Evolutionary conservation across 805 yeast genomes (phyloP).

Genomic region (Lipomyces anomalus): DNA sequence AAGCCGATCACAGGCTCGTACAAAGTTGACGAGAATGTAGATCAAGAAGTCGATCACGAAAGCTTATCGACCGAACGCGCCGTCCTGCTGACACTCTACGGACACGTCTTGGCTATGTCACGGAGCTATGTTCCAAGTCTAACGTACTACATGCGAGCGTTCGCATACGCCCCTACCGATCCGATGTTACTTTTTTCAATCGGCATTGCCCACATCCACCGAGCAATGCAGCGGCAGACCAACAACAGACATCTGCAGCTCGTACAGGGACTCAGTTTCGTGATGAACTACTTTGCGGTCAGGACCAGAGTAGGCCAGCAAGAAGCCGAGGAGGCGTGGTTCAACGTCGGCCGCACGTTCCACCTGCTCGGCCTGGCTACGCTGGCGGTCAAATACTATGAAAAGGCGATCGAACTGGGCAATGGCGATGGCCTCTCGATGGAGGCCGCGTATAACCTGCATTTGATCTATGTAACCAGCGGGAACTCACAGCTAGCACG

Average conservation of each 20-base stretch:
- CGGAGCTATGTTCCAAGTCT: constrained; percentile 78
- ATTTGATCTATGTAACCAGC: constrained; percentile 65
- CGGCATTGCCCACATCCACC: constrained; percentile 77
- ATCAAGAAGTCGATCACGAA: constrained; percentile 39
- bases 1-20: constrained; percentile 73
- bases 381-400: constrained; percentile 68
- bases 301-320: constrained; percentile 33
- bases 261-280: constrained; percentile 75
- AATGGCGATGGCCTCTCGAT: constrained; percentile 49
- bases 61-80: constrained; percentile 38
- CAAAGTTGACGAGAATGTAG: constrained; percentile 33
- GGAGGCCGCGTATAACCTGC: constrained; percentile 83
- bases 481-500: constrained; percentile 67
- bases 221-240: constrained; percentile 87
- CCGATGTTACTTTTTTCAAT: constrained; percentile 71
- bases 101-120: constrained; percentile 72
- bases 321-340: constrained; percentile 71
- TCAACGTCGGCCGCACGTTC: constrained; percentile 77
- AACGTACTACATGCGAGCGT: constrained; percentile 68
- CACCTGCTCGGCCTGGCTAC: constrained; percentile 75
- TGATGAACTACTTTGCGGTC: constrained; percentile 61
- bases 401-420: constrained; percentile 48
- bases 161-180: constrained; percentile 60
- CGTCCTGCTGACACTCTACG: constrained; percentile 70
- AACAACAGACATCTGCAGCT: constrained; percentile 81